Conservation (phyloP, 257 asterid genomes). For the Thymus mandschuricus region DNA sequence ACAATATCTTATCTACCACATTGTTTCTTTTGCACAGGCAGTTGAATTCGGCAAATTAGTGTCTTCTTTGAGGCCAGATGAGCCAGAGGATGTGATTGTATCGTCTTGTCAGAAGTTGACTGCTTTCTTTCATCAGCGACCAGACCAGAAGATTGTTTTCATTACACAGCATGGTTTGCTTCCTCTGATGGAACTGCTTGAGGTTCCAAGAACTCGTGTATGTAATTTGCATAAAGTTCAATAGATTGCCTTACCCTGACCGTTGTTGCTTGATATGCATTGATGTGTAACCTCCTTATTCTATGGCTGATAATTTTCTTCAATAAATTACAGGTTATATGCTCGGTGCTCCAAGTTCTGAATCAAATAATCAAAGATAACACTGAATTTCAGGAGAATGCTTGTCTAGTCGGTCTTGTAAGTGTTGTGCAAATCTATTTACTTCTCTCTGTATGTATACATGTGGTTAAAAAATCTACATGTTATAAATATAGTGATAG, state of each 20-base stretch:
- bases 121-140: constrained; percentile 78
- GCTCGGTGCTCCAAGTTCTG: constrained; percentile 91
- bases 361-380: constrained; percentile 90
- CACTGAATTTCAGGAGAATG: constrained; percentile 93
- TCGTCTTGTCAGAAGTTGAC: constrained; percentile 93
- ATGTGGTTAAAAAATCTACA: constrained; percentile 14
- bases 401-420: constrained; percentile 97
- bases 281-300: constrained; percentile 9
- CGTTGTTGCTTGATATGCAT: constrained; percentile 25
- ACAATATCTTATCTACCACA: constrained; percentile 10
- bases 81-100: constrained; percentile 86
- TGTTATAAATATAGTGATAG: constrained; percentile 8
- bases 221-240: constrained; percentile 42
- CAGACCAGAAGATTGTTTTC: constrained; percentile 91
- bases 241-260: constrained; percentile 14
- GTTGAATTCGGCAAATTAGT: constrained; percentile 91
- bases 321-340: constrained; percentile 57
- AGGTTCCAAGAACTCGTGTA: constrained; percentile 88
- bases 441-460: constrained; percentile 10
- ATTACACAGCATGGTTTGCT: constrained; percentile 95
- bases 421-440: constrained; percentile 44
- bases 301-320: constrained; percentile 23
- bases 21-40: constrained; percentile 58
- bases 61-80: constrained; percentile 90
- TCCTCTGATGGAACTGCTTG: constrained; percentile 92